These are phyloP conservation scores for Tulasnella calospora DNA, from an alignment of 768 basidiomycete species.

Conservation along the genomic window DNA sequence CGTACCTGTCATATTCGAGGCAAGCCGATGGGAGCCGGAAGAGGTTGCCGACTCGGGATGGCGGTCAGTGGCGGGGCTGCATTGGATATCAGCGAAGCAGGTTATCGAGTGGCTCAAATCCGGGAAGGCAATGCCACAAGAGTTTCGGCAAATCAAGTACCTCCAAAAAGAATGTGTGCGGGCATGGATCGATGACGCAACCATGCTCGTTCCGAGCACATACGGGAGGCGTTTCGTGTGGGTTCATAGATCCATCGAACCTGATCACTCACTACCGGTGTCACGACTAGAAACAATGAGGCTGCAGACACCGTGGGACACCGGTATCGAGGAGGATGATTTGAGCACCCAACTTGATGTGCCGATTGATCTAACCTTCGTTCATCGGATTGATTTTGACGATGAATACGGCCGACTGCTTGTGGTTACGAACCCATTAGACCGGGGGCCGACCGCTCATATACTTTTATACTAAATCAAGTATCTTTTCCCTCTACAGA, in stretches of 20 bases:
- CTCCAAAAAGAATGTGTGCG: background rate
- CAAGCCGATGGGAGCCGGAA: background rate
- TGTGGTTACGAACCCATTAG: background rate
- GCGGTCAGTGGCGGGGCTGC: background rate
- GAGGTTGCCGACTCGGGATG: background rate
- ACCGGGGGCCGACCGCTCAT: background rate
- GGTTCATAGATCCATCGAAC: background rate
- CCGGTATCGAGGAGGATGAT: background rate
- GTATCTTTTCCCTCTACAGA: background rate
- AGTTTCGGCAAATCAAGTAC: background rate
- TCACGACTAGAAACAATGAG: background rate
- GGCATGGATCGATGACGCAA: background rate
- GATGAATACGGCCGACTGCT: background rate
- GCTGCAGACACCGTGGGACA: background rate
- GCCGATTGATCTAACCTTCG: background rate
- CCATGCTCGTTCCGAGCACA: conserved; percentile 1
- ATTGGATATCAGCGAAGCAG: background rate
- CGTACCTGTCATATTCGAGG: background rate
- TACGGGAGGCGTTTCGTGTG: background rate
- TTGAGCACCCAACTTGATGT: background rate
- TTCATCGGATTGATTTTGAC: background rate
- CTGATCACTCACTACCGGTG: background rate
- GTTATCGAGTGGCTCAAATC: background rate
- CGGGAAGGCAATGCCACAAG: background rate
- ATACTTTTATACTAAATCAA: background rate